These are phyloP conservation scores for Prosopis cineraria DNA, from an alignment of 306 rosid genomes.

Conservation along the genomic window DNA sequence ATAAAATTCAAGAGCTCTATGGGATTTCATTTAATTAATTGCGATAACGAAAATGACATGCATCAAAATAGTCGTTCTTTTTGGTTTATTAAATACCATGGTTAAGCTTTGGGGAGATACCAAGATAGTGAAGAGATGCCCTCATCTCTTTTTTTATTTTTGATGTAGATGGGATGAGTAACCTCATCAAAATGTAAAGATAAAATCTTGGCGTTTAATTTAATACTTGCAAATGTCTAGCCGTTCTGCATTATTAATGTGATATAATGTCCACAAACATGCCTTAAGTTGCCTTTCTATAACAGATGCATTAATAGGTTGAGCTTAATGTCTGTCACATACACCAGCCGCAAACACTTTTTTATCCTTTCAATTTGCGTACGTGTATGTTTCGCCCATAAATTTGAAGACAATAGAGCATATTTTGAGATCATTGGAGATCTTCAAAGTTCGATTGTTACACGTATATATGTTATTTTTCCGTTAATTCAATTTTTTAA, in stretches of 20 bases:
- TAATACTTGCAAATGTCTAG: conserved; percentile 18
- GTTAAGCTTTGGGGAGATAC: not conserved
- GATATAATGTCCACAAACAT: not conserved
- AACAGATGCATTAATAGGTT: too few relatives aligned
- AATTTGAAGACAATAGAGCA: too few relatives aligned
- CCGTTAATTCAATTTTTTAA: too few relatives aligned
- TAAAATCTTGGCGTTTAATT: conserved; percentile 24
- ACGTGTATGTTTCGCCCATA: too few relatives aligned
- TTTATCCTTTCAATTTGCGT: too few relatives aligned
- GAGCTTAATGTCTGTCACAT: too few relatives aligned
- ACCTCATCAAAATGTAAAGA: conserved; percentile 13
- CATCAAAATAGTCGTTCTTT: conserved; percentile 12
- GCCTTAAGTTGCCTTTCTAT: too few relatives aligned
- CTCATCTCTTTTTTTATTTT: not conserved
- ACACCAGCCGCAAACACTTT: too few relatives aligned
- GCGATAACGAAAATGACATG: conserved; percentile 10
- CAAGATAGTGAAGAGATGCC: not conserved
- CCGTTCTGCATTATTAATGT: not conserved
- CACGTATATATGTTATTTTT: too few relatives aligned
- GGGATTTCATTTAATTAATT: conserved; percentile 3
- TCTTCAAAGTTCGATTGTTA: too few relatives aligned
- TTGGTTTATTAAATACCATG: not conserved
- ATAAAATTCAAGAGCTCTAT: conserved; percentile 9
- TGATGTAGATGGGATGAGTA: conserved; percentile 31
- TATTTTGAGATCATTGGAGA: too few relatives aligned